Conservation (phyloP, 805 yeast species). For the Candida piceae region DNA sequence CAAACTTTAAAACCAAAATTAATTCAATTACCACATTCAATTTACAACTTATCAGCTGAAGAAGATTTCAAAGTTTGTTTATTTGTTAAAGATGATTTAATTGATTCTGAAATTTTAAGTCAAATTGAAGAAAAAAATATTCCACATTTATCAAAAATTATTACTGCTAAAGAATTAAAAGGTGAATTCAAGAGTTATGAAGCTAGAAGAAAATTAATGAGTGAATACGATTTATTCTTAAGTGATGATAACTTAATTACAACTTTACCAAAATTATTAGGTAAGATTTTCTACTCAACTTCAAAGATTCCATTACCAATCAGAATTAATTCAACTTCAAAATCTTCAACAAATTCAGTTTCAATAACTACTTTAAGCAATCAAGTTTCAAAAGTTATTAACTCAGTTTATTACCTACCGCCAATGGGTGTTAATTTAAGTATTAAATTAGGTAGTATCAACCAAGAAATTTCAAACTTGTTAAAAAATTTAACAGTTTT, state of each 20-base stretch:
- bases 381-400: constrained; percentile 53
- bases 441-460: constrained; percentile 59
- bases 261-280: constrained; percentile 76
- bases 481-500: constrained; percentile 58
- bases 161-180: constrained; percentile 71
- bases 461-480: constrained; percentile 43
- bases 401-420: constrained; percentile 55
- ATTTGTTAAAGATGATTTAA: constrained; percentile 60
- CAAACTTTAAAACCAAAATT: constrained; percentile 52
- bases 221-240: constrained; percentile 69
- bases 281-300: constrained; percentile 65
- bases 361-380: constrained; percentile 48
- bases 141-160: constrained; percentile 47
- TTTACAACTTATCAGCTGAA: constrained; percentile 36
- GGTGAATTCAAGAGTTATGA: constrained; percentile 86
- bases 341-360: constrained; percentile 20
- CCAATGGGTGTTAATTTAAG: constrained; percentile 70
- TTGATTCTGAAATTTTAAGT: constrained; percentile 39
- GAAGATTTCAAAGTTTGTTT: constrained; percentile 54
- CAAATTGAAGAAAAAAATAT: constrained; percentile 42
- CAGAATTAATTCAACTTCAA: constrained; percentile 33
- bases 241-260: constrained; percentile 81
- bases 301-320: constrained; percentile 68
- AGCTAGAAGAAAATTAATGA: constrained; percentile 69
- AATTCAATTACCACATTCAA: constrained; percentile 42